Evolutionary conservation across 208 protist species (phyloP).

Genomic region (Leishmania aethiopica): DNA sequence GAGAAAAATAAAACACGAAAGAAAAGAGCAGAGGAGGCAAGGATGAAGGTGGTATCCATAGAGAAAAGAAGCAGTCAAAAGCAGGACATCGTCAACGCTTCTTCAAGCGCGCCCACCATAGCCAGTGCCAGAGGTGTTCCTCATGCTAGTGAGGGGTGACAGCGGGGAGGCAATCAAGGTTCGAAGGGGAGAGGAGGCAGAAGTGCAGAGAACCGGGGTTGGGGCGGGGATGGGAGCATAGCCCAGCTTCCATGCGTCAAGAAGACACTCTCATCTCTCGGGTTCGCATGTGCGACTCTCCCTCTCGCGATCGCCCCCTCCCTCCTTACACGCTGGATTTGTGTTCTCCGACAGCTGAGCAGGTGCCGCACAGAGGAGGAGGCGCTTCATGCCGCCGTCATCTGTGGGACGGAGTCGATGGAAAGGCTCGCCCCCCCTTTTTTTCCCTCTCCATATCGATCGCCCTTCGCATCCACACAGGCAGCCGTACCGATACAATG

Average conservation of each 20-base stretch:
- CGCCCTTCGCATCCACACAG: no score
- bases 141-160: background rate
- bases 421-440: background rate
- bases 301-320: background rate
- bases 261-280: background rate
- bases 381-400: no score
- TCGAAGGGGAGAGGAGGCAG: background rate
- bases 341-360: background rate
- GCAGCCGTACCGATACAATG: no score
- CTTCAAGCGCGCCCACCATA: background rate
- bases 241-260: background rate
- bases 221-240: background rate
- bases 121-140: background rate
- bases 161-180: background rate
- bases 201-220: background rate
- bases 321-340: background rate
- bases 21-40: background rate
- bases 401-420: background rate
- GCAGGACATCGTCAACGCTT: background rate
- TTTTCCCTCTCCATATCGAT: no score
- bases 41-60: background rate
- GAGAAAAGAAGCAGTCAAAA: background rate
- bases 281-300: background rate
- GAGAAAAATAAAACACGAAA: background rate
- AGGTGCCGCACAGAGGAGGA: no score